phyloP scores from a whole-genome alignment of 805 yeast genomes.

The Yarrowia hollandica region DNA sequence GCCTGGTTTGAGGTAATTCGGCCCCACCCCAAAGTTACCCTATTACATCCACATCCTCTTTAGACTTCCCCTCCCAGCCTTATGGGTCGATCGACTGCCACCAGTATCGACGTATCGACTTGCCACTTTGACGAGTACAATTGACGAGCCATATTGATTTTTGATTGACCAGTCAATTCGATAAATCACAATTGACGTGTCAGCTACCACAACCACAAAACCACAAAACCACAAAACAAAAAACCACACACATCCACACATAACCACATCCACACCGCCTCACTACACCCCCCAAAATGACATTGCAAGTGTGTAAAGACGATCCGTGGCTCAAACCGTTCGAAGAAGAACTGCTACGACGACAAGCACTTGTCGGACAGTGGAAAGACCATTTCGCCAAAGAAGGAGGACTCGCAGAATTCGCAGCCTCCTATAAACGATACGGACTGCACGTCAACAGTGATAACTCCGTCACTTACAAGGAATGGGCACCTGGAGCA shows the following conservation, averaged over 20 bases:
- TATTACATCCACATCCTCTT: not conserved
- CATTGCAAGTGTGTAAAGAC: constrained; percentile 10
- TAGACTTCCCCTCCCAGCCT: constrained; percentile 23
- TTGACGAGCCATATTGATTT: no score
- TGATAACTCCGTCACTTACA: constrained; percentile 58
- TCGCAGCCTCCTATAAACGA: constrained; percentile 72
- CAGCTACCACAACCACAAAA: not conserved
- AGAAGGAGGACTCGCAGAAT: constrained; percentile 66
- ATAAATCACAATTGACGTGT: not conserved
- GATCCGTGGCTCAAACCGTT: constrained; percentile 90
- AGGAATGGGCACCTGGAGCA: constrained; percentile 94
- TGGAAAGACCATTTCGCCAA: constrained; percentile 59
- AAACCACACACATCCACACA: not conserved
- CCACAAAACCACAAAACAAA: not conserved
- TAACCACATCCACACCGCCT: not conserved
- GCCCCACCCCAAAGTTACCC: not conserved
- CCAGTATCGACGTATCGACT: no score
- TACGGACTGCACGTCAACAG: constrained; percentile 73
- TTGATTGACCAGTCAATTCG: no score
- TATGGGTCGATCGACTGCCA: not conserved
- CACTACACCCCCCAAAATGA: not conserved
- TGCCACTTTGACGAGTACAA: no score
- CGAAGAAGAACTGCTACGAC: constrained; percentile 61
- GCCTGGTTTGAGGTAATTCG: not conserved
- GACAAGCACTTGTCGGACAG: constrained; percentile 64